Percentiles rank a stretch among this genome's conserved stretches.
Evolutionary conservation across 129 eudicot genomes (phyloP).

Genomic region (Tagetes patula): DNA sequence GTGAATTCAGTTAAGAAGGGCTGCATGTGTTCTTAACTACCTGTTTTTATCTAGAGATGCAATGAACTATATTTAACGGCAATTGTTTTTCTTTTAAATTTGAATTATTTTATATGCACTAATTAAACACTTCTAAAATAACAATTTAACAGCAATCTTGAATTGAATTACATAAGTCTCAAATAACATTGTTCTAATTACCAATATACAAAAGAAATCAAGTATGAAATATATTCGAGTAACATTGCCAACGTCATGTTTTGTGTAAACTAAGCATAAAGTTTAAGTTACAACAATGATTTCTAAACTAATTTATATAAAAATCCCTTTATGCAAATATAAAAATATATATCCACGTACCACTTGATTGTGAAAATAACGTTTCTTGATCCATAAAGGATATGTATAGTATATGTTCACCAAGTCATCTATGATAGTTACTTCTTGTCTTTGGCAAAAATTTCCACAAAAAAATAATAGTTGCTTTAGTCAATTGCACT

Average conservation of each 20-base stretch:
- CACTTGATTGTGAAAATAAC: not conserved
- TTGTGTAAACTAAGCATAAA: too few relatives aligned
- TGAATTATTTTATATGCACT: not conserved
- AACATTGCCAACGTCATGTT: too few relatives aligned
- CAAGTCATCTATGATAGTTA: slow-evolving; percentile 33
- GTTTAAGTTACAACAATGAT: too few relatives aligned
- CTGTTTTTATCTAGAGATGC: not conserved
- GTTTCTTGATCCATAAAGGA: slow-evolving; percentile 8
- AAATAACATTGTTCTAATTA: not conserved
- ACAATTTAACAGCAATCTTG: not conserved
- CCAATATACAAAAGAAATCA: not conserved
- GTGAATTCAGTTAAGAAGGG: not conserved
- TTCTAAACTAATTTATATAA: too few relatives aligned
- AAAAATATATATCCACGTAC: not conserved
- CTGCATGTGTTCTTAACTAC: not conserved
- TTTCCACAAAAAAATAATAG: slow-evolving; percentile 15
- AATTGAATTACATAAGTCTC: not conserved
- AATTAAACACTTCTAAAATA: not conserved
- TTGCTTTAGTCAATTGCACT: slow-evolving; percentile 5
- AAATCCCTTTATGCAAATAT: too few relatives aligned
- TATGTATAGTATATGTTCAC: not conserved
- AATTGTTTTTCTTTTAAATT: not conserved
- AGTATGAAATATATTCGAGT: not conserved
- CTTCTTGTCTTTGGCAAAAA: slow-evolving; percentile 30
- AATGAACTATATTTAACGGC: not conserved